A percentile compares a stretch with the other conserved stretches of the same genome.
Conservation (phyloP, 352 stramenopile genomes). For the Globisporangium abappressorium region DNA sequence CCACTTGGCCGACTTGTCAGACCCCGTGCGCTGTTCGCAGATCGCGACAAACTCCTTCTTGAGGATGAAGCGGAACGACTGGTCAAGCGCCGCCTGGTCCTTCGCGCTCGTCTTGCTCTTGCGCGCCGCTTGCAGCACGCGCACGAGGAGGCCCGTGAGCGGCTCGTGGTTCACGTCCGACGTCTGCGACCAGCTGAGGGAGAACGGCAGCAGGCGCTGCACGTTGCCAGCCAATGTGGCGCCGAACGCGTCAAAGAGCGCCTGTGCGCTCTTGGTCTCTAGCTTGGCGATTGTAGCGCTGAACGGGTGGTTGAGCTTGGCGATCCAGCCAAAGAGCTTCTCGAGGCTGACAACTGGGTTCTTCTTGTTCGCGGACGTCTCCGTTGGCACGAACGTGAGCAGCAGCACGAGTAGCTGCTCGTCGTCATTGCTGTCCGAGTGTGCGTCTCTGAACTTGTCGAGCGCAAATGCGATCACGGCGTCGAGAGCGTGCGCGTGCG, state of each 20-base stretch:
- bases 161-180: conserved; percentile 42
- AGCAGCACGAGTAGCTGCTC: conserved; percentile 62
- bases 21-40: conserved; percentile 24
- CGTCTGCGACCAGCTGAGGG: conserved; percentile 52
- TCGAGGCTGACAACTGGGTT: conserved; percentile 23
- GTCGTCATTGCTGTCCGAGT: conserved; percentile 28
- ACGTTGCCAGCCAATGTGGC: conserved; percentile 37
- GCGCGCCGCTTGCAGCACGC: conserved; percentile 49
- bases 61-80: conserved; percentile 51
- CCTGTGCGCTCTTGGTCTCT: conserved; percentile 19
- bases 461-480: conserved; percentile 47
- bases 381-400: conserved; percentile 38
- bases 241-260: conserved; percentile 42
- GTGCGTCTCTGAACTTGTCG: conserved; percentile 43
- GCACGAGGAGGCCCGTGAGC: conserved; percentile 59
- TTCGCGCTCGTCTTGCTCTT: conserved; percentile 37
- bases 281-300: conserved; percentile 21
- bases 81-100: conserved; percentile 37
- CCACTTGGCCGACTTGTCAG: conserved; percentile 19
- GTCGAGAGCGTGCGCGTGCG: conserved; percentile 31
- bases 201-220: conserved; percentile 47
- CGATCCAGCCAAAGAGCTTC: conserved; percentile 42
- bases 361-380: conserved; percentile 16
- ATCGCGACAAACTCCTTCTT: conserved; percentile 64
- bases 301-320: conserved; percentile 54